Conservation (phyloP, 352 stramenopile genomes). For the Pythium dissimile region DNA sequence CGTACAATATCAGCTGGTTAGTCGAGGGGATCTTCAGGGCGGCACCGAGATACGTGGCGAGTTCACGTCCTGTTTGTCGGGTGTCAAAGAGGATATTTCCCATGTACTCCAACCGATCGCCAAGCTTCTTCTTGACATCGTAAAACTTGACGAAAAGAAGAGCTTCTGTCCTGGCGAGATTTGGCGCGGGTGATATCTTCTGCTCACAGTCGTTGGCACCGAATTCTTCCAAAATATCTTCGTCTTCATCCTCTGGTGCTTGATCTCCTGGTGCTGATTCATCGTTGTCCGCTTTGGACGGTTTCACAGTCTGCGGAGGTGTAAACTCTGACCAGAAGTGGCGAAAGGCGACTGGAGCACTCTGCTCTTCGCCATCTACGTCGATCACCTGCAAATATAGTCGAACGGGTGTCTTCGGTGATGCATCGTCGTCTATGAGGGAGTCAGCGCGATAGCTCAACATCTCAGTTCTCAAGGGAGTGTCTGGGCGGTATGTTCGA, state of each 20-base stretch:
- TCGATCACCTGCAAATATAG: conserved; percentile 75
- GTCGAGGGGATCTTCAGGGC: conserved; percentile 45
- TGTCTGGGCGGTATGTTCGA: conserved; percentile 71
- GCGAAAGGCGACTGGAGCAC: conserved; percentile 29
- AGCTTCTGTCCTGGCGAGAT: conserved; percentile 35
- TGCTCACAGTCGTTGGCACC: neutral
- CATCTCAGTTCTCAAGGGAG: conserved; percentile 36
- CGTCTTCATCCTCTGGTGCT: conserved; percentile 16
- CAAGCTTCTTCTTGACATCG: conserved; percentile 51
- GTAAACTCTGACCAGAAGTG: conserved; percentile 67
- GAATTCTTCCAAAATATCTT: conserved; percentile 15
- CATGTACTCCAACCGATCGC: conserved; percentile 71
- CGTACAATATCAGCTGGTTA: conserved; percentile 62
- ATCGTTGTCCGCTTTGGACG: neutral
- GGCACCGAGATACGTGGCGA: conserved; percentile 49
- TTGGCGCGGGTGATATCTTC: neutral
- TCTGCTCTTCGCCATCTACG: neutral
- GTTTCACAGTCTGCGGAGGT: conserved; percentile 24
- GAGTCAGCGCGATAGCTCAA: conserved; percentile 47
- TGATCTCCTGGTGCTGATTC: neutral
- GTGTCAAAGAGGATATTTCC: conserved; percentile 74
- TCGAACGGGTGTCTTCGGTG: conserved; percentile 55
- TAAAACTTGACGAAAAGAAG: conserved; percentile 87
- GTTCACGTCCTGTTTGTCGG: conserved; percentile 47
- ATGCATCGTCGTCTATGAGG: conserved; percentile 75